phyloP scores from a whole-genome alignment of 2,329 filamentous ascomycete genomes.

The Ophioceras dolichostomum region DNA sequence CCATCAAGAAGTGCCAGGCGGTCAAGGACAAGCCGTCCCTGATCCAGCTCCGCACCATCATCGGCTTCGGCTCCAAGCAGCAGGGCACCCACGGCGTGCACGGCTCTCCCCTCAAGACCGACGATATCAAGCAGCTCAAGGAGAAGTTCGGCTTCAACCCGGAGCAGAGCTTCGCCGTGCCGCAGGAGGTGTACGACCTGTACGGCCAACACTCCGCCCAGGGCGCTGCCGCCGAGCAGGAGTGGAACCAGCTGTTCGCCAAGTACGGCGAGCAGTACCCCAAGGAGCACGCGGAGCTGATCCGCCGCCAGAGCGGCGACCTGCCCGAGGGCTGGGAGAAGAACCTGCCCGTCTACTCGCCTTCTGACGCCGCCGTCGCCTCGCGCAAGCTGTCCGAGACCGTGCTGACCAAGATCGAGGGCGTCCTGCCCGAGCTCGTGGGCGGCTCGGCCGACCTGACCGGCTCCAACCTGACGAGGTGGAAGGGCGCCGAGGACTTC shows the following conservation, averaged over 20 bases:
- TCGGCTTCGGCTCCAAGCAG: slow-evolving; percentile 87
- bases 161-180: slow-evolving; percentile 82
- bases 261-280: slow-evolving; percentile 75
- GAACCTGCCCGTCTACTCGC: slow-evolving; percentile 80
- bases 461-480: slow-evolving; percentile 95
- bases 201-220: slow-evolving; percentile 77
- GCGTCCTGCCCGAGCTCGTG: slow-evolving; percentile 74
- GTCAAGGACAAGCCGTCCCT: slow-evolving; percentile 94
- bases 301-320: slow-evolving; percentile 66
- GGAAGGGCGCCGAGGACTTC: slow-evolving; percentile 96
- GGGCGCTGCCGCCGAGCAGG: slow-evolving; percentile 79
- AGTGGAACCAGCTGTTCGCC: slow-evolving; percentile 89
- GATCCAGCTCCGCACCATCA: slow-evolving; percentile 95
- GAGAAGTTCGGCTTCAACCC: slow-evolving; percentile 92
- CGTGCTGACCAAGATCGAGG: slow-evolving; percentile 79
- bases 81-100: slow-evolving; percentile 93
- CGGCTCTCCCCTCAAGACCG: slow-evolving; percentile 88
- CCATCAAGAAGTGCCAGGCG: slow-evolving; percentile 72
- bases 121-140: slow-evolving; percentile 92
- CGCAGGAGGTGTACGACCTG: slow-evolving; percentile 85
- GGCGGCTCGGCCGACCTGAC: slow-evolving; percentile 97
- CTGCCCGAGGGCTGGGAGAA: slow-evolving; percentile 97
- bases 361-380: slow-evolving; percentile 71
- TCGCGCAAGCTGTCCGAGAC: slow-evolving; percentile 95
- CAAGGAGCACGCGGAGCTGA: slow-evolving; percentile 67